phyloP scores from a whole-genome alignment of 768 basidiomycete species.

The Rhizopogon salebrosus region DNA sequence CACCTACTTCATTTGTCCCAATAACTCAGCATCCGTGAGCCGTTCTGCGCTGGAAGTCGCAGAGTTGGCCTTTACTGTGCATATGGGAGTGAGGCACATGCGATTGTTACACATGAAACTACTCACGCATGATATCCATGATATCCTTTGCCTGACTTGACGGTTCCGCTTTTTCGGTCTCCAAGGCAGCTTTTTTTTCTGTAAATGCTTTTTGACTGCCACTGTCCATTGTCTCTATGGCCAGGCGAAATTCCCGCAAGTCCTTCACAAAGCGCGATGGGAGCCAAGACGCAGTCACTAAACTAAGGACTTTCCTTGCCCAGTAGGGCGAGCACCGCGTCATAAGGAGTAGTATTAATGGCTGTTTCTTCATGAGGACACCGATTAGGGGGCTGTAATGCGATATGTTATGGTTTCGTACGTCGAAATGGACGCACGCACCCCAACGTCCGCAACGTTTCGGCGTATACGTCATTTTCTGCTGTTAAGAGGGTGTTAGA shows the following conservation, averaged over 20 bases:
- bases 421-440: conserved; percentile 11
- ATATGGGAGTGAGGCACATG: conserved; percentile 20
- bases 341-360: conserved; percentile 23
- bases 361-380: no score
- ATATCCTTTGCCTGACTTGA: conserved; percentile 27
- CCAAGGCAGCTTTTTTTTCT: conserved; percentile 25
- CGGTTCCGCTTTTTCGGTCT: conserved; percentile 18
- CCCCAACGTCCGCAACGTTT: conserved; percentile 25
- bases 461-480: conserved; percentile 10
- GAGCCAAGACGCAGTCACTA: not conserved
- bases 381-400: conserved; percentile 18
- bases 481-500: conserved; percentile 23
- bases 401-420: not conserved
- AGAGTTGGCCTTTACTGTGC: conserved; percentile 34
- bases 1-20: conserved; percentile 47
- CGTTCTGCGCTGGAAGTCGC: conserved; percentile 26
- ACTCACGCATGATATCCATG: conserved; percentile 44
- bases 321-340: conserved; percentile 22
- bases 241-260: conserved; percentile 38
- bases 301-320: conserved; percentile 25
- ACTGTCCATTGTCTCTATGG: conserved; percentile 43
- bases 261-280: conserved; percentile 13
- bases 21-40: conserved; percentile 38
- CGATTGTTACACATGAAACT: conserved; percentile 48
- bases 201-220: conserved; percentile 36